phyloP scores from a whole-genome alignment of 2,329 filamentous ascomycete species.

The Colletotrichum australisinense region DNA sequence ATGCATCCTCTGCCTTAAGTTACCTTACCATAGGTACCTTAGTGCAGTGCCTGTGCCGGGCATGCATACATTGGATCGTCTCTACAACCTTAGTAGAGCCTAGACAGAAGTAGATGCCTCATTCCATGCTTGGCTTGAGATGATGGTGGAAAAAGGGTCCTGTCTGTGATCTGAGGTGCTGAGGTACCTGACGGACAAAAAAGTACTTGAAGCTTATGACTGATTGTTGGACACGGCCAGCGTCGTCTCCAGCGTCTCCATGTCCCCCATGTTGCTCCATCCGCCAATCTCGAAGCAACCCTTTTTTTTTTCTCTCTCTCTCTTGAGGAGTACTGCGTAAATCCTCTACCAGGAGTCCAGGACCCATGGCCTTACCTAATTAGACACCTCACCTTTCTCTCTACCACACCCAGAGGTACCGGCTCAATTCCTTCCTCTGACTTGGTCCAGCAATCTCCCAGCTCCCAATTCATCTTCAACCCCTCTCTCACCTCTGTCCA shows the following conservation, averaged over 20 bases:
- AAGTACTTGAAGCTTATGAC: background rate
- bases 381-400: slow-evolving; percentile 26
- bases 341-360: background rate
- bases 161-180: background rate
- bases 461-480: slow-evolving; percentile 1
- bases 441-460: background rate
- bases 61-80: background rate
- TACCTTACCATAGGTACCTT: no score
- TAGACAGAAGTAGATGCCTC: background rate
- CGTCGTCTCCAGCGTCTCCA: background rate
- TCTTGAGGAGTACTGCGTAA: background rate
- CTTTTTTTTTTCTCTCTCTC: slow-evolving; percentile 4
- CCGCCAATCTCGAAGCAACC: slow-evolving; percentile 22
- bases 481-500: slow-evolving; percentile 9
- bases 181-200: background rate
- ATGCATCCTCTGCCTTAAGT: background rate
- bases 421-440: background rate
- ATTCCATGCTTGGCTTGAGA: background rate
- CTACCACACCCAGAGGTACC: background rate
- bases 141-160: background rate
- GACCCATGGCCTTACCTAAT: slow-evolving; percentile 26
- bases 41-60: background rate
- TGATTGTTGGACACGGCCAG: background rate
- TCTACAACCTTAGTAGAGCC: background rate
- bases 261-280: slow-evolving; percentile 9